Evolutionary conservation across 495 filamentous ascomycete species (phyloP).

Genomic region (Penicillium ucsense): DNA sequence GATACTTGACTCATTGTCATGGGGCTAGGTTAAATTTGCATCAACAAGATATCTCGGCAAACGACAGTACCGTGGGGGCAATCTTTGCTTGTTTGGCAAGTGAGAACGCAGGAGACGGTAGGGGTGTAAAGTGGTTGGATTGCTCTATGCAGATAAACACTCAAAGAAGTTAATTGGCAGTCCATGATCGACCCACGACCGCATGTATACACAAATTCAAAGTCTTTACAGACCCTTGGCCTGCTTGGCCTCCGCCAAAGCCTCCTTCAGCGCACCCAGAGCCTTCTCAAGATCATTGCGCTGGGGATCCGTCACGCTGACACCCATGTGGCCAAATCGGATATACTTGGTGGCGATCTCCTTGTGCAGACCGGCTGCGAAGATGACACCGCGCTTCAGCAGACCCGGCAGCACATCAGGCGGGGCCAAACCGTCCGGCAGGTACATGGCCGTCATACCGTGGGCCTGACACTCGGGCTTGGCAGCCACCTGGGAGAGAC

Average conservation of each 20-base stretch:
- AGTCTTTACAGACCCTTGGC: slow-evolving; percentile 34
- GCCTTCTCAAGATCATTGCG: slow-evolving; percentile 71
- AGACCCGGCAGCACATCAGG: slow-evolving; percentile 78
- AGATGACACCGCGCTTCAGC: slow-evolving; percentile 82
- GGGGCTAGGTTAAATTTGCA: no score
- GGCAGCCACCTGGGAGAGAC: slow-evolving; percentile 73
- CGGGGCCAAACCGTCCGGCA: slow-evolving; percentile 72
- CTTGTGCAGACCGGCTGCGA: slow-evolving; percentile 92
- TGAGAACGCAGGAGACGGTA: no score
- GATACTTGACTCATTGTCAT: no score
- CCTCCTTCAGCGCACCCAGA: slow-evolving; percentile 62
- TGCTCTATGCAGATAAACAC: no score
- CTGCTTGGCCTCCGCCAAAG: slow-evolving; percentile 57
- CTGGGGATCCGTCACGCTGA: slow-evolving; percentile 56
- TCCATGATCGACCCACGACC: no score
- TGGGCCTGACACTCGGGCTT: slow-evolving; percentile 87
- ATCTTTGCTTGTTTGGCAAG: no score
- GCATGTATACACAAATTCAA: not conserved
- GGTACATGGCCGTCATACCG: slow-evolving; percentile 94
- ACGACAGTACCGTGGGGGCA: no score
- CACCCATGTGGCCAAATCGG: slow-evolving; percentile 90
- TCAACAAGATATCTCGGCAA: no score
- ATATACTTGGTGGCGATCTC: slow-evolving; percentile 64
- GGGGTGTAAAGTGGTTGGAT: no score
- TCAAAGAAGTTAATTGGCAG: no score